Conservation (phyloP, 2,329 filamentous ascomycete genomes). For the Neurospora sp. region DNA sequence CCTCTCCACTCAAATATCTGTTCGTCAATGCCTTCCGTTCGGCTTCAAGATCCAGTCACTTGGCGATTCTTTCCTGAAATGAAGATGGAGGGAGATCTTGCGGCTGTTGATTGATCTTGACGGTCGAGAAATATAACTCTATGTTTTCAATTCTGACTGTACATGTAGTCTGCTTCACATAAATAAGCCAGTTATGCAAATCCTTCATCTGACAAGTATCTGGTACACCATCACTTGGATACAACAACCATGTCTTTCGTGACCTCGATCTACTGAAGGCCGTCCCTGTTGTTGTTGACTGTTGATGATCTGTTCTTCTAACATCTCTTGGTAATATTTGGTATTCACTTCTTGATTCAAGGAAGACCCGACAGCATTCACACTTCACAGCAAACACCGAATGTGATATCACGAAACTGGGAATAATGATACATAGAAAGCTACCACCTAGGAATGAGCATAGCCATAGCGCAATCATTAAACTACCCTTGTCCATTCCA, state of each 20-base stretch:
- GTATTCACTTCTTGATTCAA: background rate
- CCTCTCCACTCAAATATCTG: no score
- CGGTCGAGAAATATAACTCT: no score
- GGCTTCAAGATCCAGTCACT: no score
- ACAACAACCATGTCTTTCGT: background rate
- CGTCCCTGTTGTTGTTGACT: background rate
- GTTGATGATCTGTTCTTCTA: background rate
- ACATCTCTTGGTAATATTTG: background rate
- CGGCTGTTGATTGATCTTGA: no score
- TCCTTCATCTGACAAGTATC: background rate
- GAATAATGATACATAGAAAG: background rate
- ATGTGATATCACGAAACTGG: background rate
- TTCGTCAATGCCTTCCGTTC: no score
- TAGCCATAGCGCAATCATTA: background rate
- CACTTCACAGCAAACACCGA: background rate
- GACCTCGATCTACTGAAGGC: background rate
- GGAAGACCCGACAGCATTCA: background rate
- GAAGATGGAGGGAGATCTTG: no score
- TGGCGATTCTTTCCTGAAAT: no score
- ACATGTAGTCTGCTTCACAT: no score
- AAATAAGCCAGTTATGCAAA: background rate
- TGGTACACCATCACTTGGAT: background rate
- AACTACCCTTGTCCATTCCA: background rate
- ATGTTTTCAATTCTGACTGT: no score
- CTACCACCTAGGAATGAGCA: background rate